Conservation (phyloP, 2,329 filamentous ascomycete species). For the Clarireedia homoeocarpa region DNA sequence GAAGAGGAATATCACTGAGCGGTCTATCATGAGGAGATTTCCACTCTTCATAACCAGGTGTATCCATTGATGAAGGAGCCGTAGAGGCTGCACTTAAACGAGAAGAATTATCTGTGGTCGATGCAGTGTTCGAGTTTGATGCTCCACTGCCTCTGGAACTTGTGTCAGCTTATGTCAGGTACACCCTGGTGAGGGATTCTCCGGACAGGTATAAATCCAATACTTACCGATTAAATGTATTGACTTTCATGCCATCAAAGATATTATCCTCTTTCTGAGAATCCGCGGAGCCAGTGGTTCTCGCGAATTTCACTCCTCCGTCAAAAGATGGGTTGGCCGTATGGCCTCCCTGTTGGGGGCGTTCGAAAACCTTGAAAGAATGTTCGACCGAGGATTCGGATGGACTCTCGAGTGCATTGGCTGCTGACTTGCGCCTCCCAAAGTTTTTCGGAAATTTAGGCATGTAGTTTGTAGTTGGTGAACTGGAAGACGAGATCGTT, state of each 20-base stretch:
- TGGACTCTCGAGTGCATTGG: slow-evolving; percentile 25
- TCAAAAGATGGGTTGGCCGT: slow-evolving; percentile 25
- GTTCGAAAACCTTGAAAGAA: slow-evolving; percentile 31
- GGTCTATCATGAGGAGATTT: slow-evolving; percentile 26
- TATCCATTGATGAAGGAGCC: slow-evolving; percentile 28
- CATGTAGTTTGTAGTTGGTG: slow-evolving; percentile 25
- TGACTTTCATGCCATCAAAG: slow-evolving; percentile 23
- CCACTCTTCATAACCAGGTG: slow-evolving; percentile 24
- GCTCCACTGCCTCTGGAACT: slow-evolving; percentile 28
- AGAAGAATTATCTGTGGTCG: slow-evolving; percentile 30
- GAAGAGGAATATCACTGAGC: slow-evolving; percentile 24
- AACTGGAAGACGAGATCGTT: slow-evolving; percentile 8
- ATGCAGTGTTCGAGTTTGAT: slow-evolving; percentile 30
- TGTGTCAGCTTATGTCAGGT: slow-evolving; percentile 12
- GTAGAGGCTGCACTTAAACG: slow-evolving; percentile 30
- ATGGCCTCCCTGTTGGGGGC: slow-evolving; percentile 14
- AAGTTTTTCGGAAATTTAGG: slow-evolving; percentile 30
- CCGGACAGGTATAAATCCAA: neutral
- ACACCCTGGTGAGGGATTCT: slow-evolving; percentile 7
- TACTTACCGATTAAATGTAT: slow-evolving; percentile 29
- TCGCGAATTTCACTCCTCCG: slow-evolving; percentile 25
- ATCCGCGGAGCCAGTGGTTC: slow-evolving; percentile 15
- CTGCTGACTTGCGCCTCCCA: slow-evolving; percentile 29
- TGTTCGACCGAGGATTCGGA: slow-evolving; percentile 16
- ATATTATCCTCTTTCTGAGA: slow-evolving; percentile 29